A percentile compares a stretch with the other conserved stretches of the same genome.
These are phyloP conservation scores for Priceomyces haplophilus DNA, from an alignment of 805 yeast species.

Conservation along the genomic window DNA sequence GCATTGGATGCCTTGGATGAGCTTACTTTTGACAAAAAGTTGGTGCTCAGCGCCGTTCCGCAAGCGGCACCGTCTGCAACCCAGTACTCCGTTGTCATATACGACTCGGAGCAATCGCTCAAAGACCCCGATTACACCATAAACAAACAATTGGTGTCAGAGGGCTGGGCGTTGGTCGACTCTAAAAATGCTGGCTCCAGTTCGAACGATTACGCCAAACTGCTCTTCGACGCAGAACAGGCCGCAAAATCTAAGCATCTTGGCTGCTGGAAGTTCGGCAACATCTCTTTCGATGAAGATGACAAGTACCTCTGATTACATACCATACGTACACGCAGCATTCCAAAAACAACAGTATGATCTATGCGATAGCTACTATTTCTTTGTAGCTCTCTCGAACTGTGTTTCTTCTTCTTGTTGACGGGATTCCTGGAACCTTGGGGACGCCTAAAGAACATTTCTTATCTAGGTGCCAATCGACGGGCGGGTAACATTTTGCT, in stretches of 20 bases:
- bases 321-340: background rate
- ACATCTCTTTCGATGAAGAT: slow-evolving; percentile 58
- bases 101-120: slow-evolving; percentile 54
- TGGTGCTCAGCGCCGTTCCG: slow-evolving; percentile 53
- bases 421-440: no score
- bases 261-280: slow-evolving; percentile 79
- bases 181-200: slow-evolving; percentile 19
- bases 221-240: slow-evolving; percentile 42
- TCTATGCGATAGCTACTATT: no score
- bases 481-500: background rate
- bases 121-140: slow-evolving; percentile 55
- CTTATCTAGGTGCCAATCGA: background rate
- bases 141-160: slow-evolving; percentile 54
- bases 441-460: no score
- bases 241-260: slow-evolving; percentile 48
- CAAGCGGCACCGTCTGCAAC: slow-evolving; percentile 34
- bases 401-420: no score
- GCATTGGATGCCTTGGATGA: slow-evolving; percentile 56
- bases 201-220: slow-evolving; percentile 33
- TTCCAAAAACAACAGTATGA: no score
- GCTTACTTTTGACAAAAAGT: slow-evolving; percentile 46
- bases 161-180: slow-evolving; percentile 62
- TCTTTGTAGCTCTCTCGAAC: no score
- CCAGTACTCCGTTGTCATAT: slow-evolving; percentile 52
- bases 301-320: slow-evolving; percentile 4